These are phyloP conservation scores for rapeseed (Brassica napus) DNA, from an alignment of 345 rosid genomes.

Conservation along the genomic window Da-Ae NC_063437.1:20267501-20268000, in stretches of 20 bases:
- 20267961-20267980: constrained; percentile 58
- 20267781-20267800: neutral
- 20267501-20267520: neutral
- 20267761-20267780: neutral
- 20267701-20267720: constrained; percentile 90
- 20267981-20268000: constrained; percentile 63
- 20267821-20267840: neutral
- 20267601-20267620: constrained; percentile 76
- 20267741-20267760: constrained; percentile 39
- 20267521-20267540: neutral
- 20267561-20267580: neutral
- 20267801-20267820: neutral
- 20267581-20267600: constrained; percentile 51
- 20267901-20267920: constrained; percentile 63
- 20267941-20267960: constrained; percentile 62
- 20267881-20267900: constrained; percentile 38
- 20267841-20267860: neutral
- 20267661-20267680: constrained; percentile 75
- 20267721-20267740: constrained; percentile 80
- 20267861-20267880: neutral
- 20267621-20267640: constrained; percentile 64
- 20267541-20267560: neutral
- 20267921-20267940: constrained; percentile 87
- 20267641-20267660: constrained; percentile 64
- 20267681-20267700: constrained; percentile 65